These are phyloP conservation scores for Polygonum maritimum DNA, from an alignment of 148 eudicot genomes.

Conservation along the genomic window DNA sequence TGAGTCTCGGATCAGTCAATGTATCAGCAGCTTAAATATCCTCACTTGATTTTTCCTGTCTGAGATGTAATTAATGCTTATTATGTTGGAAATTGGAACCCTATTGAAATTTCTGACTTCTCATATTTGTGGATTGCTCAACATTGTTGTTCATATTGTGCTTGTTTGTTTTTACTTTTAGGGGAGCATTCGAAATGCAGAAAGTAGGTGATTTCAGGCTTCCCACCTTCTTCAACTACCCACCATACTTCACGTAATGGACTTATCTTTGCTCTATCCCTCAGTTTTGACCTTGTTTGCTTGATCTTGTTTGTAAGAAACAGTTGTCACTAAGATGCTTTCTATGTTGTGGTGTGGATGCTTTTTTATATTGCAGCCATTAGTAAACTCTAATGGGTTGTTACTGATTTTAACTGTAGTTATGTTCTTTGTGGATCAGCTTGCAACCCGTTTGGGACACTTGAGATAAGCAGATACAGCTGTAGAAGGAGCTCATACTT, in stretches of 20 bases:
- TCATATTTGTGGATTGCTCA: neutral
- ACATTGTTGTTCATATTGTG: too few relatives aligned
- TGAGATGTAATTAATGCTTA: neutral
- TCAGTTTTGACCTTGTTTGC: neutral
- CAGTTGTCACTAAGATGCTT: neutral
- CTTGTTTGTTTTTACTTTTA: neutral
- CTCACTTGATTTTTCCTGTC: neutral
- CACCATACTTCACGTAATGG: conserved; percentile 91
- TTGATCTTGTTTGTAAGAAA: neutral
- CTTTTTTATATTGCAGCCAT: neutral
- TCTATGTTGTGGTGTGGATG: neutral
- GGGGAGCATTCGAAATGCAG: conserved; percentile 43
- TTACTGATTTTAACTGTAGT: neutral
- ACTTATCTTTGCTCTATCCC: conserved; percentile 4
- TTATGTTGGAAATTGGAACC: neutral
- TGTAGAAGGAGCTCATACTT: conserved; percentile 93
- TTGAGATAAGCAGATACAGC: conserved; percentile 86
- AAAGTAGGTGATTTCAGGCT: conserved; percentile 83
- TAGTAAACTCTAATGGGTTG: neutral
- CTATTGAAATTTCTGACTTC: neutral
- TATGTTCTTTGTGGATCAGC: conserved; percentile 18
- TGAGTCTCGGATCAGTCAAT: too few relatives aligned
- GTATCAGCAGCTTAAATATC: too few relatives aligned
- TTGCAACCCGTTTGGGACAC: conserved; percentile 96
- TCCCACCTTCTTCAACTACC: conserved; percentile 91